Evolutionary conservation across 768 basidiomycete species (phyloP).

Genomic region (Leccinum uliginosum): DNA sequence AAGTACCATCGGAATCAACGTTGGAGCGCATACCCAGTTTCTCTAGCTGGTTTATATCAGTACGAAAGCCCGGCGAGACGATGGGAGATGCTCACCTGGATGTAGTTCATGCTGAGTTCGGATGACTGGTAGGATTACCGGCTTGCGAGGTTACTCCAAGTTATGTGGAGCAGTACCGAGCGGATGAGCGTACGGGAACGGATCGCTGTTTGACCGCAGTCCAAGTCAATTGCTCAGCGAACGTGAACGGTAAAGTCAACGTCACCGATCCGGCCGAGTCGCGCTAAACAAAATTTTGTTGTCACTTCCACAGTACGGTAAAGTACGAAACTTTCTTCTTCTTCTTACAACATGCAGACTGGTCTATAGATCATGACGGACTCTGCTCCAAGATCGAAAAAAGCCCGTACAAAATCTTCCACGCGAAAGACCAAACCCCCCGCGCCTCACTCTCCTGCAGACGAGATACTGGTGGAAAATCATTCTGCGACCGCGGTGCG

Average conservation of each 20-base stretch:
- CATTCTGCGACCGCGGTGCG: slow-evolving; percentile 18
- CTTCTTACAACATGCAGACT: not conserved
- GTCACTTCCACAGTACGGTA: not conserved
- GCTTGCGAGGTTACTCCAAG: slow-evolving; percentile 4
- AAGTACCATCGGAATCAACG: slow-evolving; percentile 1
- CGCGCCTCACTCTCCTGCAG: not conserved
- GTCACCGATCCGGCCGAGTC: slow-evolving; percentile 14
- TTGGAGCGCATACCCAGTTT: slow-evolving; percentile 58
- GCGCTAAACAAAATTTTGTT: slow-evolving; percentile 1
- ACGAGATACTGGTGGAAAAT: slow-evolving; percentile 27
- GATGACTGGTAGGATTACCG: not conserved
- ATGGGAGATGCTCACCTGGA: slow-evolving; percentile 39
- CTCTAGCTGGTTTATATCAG: slow-evolving; percentile 58
- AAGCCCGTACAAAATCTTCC: slow-evolving; percentile 47
- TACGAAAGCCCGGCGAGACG: not conserved
- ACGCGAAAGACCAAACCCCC: slow-evolving; percentile 15
- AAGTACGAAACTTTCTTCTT: not conserved
- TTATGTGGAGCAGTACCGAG: slow-evolving; percentile 1
- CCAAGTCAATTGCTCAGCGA: not conserved
- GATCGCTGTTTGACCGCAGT: not conserved
- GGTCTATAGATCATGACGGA: slow-evolving; percentile 38
- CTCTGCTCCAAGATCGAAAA: slow-evolving; percentile 47
- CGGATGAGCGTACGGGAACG: not conserved
- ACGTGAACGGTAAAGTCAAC: not conserved
- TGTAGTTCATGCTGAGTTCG: slow-evolving; percentile 46